Percentiles rank a stretch among this genome's conserved stretches.
Evolutionary conservation across 129 eudicot species (phyloP).

Genomic region (Pulicaria dysenterica): DNA sequence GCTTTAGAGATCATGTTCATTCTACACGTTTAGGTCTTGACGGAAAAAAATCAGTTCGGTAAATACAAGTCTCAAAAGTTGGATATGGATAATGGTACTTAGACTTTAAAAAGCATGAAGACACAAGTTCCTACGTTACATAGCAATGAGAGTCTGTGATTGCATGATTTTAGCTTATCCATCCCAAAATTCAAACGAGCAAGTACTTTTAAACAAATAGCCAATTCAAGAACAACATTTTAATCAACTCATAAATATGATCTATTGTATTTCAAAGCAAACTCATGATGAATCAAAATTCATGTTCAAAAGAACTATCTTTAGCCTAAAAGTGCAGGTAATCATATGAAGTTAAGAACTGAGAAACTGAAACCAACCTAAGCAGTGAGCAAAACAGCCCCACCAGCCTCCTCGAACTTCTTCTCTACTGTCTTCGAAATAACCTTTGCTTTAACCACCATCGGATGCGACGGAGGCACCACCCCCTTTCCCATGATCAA

Average conservation of each 20-base stretch:
- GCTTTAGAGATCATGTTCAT: no score
- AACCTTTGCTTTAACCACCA: conserved; percentile 73
- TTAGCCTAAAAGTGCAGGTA: conserved; percentile 6
- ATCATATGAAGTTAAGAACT: neutral
- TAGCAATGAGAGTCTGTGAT: no score
- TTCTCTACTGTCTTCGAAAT: conserved; percentile 72
- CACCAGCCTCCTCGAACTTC: conserved; percentile 87
- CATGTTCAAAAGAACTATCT: neutral
- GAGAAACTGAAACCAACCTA: conserved; percentile 40
- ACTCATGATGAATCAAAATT: conserved; percentile 13
- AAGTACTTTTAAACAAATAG: no score
- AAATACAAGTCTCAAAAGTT: no score
- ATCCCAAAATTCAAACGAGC: no score
- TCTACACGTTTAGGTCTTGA: no score
- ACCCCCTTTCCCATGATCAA: conserved; percentile 33
- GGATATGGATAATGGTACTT: no score
- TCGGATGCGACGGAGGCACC: conserved; percentile 47
- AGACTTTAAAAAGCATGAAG: no score
- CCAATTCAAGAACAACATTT: neutral
- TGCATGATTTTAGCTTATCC: no score
- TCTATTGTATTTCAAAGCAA: conserved; percentile 5
- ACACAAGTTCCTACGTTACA: no score
- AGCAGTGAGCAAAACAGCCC: conserved; percentile 81
- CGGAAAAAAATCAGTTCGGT: no score
- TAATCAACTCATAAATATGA: neutral